A percentile compares a stretch with the other conserved stretches of the same genome.
These are phyloP conservation scores for Mycena rosella DNA, from an alignment of 768 basidiomycete species.

Conservation along the genomic window DNA sequence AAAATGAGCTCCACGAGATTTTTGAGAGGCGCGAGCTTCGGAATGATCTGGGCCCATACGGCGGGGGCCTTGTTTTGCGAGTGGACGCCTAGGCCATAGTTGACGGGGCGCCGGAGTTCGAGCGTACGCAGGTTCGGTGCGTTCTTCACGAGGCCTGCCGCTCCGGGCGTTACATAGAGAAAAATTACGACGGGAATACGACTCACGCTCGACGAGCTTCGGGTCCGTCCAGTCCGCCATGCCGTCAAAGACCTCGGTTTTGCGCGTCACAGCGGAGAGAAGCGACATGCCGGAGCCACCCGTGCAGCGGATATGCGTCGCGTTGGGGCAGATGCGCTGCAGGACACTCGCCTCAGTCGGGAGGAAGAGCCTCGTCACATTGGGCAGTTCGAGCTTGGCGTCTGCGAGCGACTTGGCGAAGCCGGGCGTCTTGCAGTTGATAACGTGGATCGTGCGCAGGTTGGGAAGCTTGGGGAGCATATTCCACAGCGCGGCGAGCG, in stretches of 20 bases:
- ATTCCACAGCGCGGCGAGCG: conserved; percentile 23
- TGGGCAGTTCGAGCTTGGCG: conserved; percentile 23
- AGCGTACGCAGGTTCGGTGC: conserved; percentile 28
- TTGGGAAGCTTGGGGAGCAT: conserved; percentile 34
- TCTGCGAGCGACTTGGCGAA: conserved; percentile 20
- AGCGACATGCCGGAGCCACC: conserved; percentile 22
- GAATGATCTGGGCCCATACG: conserved; percentile 24
- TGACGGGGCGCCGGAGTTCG: conserved; percentile 28
- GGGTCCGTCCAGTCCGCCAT: conserved; percentile 29
- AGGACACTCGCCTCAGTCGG: conserved; percentile 16
- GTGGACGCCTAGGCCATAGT: conserved; percentile 7
- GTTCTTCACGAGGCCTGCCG: conserved; percentile 24
- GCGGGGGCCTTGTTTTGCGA: background rate
- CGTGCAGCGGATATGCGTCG: conserved; percentile 25
- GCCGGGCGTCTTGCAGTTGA: conserved; percentile 26
- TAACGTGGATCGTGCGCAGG: conserved; percentile 31
- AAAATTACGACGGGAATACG: no score
- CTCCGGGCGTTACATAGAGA: background rate
- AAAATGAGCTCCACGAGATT: conserved; percentile 14
- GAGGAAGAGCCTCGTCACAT: conserved; percentile 22
- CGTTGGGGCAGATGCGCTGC: conserved; percentile 28
- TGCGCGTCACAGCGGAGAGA: conserved; percentile 25
- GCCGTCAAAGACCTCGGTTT: conserved; percentile 27
- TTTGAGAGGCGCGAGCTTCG: conserved; percentile 19
- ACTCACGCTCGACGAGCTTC: conserved; percentile 2